Evolutionary conservation across 768 basidiomycete species (phyloP), one percentile per base, ranked within the genome.

Genomic region (Leucocoprinus sp.): DNA sequence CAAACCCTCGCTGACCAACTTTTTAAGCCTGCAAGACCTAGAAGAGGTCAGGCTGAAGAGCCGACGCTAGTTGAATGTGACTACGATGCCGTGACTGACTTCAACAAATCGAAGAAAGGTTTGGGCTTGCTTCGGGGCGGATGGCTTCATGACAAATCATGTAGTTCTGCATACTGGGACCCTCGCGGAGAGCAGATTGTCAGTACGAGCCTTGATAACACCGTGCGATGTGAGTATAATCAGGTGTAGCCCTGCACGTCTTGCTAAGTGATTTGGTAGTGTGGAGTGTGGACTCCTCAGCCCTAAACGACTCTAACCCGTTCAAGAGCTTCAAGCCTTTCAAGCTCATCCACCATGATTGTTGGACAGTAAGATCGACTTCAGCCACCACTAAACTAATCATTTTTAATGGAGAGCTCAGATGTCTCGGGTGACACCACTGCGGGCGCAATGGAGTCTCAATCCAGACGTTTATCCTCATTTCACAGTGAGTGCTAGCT

Each of bases 151-250:
- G 72, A 76, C 46, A 85, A 86, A 58, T 84, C 84, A 12, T 84
- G 79, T 36, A 90, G 82, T 50, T 80, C 89, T 12, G 89, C 84
- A 0, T 90, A 83, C 54, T 92, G 89, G 89, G 87, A 92, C 60
- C 77, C 87, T 2, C 69, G 82, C 46, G 89, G 89, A 2, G 74
- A 83, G 21, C 70, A 76, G 42, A 80, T 92, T 49, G 80, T 91
- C 38, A 89, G 85, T 60, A 92, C 89, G 4, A 81, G 82, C 58
- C 92, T 92, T 52, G 89, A 92, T 52, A 81, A 92, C 63, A 75
- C 72, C 2, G 52, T 92, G 28, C 70, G 85, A 55, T 54, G 89
- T 90, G 55, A 54, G 82, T 70, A 12, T 27, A 19, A 12, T 45
- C 4, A 40, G 39, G 28, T n/a, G n/a, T n/a, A n/a, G 24, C 14